Base-by-base conservation (phyloP, 2,329 filamentous ascomycete genomes). In the Amauroascus verrucosus region DNA sequence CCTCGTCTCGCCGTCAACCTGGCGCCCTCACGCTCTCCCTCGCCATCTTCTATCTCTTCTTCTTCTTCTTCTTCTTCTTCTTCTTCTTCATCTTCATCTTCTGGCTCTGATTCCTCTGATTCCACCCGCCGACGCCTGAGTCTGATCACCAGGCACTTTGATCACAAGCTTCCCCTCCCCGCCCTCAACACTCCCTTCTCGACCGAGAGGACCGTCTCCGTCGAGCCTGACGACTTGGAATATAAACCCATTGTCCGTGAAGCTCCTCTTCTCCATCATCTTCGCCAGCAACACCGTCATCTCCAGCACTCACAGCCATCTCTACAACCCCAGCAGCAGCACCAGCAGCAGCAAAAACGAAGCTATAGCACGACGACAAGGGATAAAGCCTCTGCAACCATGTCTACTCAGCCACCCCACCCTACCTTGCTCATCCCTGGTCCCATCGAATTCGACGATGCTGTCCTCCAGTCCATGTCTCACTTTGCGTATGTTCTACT, bases 361-460 rank as follows among this genome's bases (percentile, higher is more conserved):
- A 61, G 56, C 20, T 60, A 61, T 38, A 57, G 52, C 22, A 47
- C 45, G 24, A 51, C 59, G 18, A 53, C 53, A 49, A 55, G 60
- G 55, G 53, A 59, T 60, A 54, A 59, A 59, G 58, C 61, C 49
- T 56, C 62, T 48, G 60, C 62, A 63, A 77, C 64, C 51, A 82
- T 82, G 78, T 82, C 79, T 38, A 67, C 64, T 53, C 80, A 84
- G 72, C 64, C 78, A 51, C 70, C 77, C 53, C 82, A 85, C 66
- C 76, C 81, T 51, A 84, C 91, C 53, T 77, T 98, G 72, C 82
- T 98, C 73, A 97, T 98, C 66, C 93, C 93, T 48, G 93, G 93
- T 59, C 93, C 93, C 65, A 95, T 97, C 70, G 91, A 97, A 75
- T 96, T 96, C 67, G 91, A 96, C 70, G 91, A 97, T 91, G 89